Conservation (phyloP, 768 basidiomycete species). For the Suillus luteus region DNA sequence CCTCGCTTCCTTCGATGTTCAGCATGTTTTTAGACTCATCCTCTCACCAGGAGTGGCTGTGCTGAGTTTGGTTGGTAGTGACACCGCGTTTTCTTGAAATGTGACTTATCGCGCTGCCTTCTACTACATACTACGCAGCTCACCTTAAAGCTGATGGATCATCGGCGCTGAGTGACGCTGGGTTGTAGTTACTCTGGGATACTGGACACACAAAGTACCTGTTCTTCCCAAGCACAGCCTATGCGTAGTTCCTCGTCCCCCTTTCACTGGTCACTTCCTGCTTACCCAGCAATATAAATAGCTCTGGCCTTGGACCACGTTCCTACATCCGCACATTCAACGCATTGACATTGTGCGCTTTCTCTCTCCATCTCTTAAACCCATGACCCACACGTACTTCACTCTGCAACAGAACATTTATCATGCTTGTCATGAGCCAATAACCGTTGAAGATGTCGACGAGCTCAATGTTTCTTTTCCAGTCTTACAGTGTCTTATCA, state of each 20-base stretch:
- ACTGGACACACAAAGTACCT: not conserved
- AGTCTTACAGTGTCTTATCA: conserved; percentile 33
- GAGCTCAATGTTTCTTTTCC: conserved; percentile 26
- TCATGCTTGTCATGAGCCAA: conserved; percentile 20
- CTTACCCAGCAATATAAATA: conserved; percentile 12
- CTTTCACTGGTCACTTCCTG: not conserved
- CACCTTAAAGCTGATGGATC: no score
- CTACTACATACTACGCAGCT: no score
- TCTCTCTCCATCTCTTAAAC: not conserved
- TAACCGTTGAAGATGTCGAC: conserved; percentile 32
- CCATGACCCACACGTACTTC: conserved; percentile 20
- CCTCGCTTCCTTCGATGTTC: no score
- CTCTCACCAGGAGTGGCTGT: no score
- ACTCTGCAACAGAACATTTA: conserved; percentile 38
- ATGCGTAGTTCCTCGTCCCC: not conserved
- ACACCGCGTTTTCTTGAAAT: no score
- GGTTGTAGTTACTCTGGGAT: not conserved
- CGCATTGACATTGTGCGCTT: not conserved
- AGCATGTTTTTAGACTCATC: no score
- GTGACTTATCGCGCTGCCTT: no score
- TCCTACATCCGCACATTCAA: not conserved
- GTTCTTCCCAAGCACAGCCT: conserved; percentile 1
- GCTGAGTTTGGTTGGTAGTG: no score
- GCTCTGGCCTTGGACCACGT: not conserved
- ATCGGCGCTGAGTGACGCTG: no score